Percentiles rank a stretch among this genome's conserved stretches.
Conservation (phyloP, 148 eudicot genomes). For the Selenicereus undatus region DNA sequence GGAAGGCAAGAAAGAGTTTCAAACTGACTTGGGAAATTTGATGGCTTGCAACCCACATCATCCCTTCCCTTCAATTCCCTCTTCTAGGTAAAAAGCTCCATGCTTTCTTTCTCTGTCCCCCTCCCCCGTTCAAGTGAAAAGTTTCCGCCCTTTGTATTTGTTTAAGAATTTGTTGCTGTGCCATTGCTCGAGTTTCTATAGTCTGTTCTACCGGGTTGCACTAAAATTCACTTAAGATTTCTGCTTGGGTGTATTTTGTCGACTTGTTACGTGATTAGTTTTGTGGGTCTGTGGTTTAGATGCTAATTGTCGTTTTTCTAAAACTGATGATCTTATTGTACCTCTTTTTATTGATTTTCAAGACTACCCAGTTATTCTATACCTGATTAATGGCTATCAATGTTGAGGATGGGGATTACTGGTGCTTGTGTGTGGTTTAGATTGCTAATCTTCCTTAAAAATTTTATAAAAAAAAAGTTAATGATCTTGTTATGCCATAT, state of each 20-base stretch:
- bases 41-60: slow-evolving; percentile 54
- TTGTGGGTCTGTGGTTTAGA: not conserved
- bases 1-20: slow-evolving; percentile 26
- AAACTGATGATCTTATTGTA: not conserved
- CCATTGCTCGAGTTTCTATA: too few species aligned
- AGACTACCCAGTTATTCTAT: not conserved
- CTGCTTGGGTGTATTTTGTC: not conserved
- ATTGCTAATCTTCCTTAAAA: too few species aligned
- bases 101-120: too few species aligned
- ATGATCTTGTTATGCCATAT: too few species aligned
- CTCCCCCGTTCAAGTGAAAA: too few species aligned
- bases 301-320: not conserved
- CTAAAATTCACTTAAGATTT: too few species aligned
- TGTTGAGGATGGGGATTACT: not conserved
- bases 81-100: slow-evolving; percentile 73
- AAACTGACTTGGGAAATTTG: slow-evolving; percentile 64
- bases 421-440: slow-evolving; percentile 2
- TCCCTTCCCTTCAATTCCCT: slow-evolving; percentile 48
- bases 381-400: not conserved
- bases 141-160: not conserved
- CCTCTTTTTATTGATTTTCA: not conserved
- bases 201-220: too few species aligned
- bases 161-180: too few species aligned
- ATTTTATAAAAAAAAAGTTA: too few species aligned
- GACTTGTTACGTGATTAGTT: not conserved